Conservation (phyloP, 108 stramenopile species). For the Nannochloropsis gaditana region DNA sequence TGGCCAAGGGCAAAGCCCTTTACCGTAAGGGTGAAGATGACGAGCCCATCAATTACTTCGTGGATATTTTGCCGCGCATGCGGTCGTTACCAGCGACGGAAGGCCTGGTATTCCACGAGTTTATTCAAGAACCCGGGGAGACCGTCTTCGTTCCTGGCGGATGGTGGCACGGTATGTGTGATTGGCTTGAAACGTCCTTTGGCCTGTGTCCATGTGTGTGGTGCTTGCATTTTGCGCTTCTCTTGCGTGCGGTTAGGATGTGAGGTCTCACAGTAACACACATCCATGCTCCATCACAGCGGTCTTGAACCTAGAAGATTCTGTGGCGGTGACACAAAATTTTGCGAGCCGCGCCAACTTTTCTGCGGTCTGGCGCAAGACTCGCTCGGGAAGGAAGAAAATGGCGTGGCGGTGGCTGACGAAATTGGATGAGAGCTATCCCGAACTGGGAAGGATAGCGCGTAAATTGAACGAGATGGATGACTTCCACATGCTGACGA, state of each 20-base stretch:
- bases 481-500: constrained; percentile 73
- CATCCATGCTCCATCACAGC: constrained; percentile 28
- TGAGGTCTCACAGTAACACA: not conserved
- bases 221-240: no score
- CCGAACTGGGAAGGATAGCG: constrained; percentile 69
- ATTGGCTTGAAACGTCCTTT: not conserved
- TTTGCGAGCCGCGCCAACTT: constrained; percentile 86
- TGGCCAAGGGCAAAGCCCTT: constrained; percentile 61
- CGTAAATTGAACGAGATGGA: constrained; percentile 68
- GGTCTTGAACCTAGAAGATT: constrained; percentile 88
- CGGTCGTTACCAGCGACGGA: constrained; percentile 57
- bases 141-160: constrained; percentile 90
- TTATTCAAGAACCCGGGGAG: constrained; percentile 92
- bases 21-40: constrained; percentile 73
- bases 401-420: constrained; percentile 88
- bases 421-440: constrained; percentile 62
- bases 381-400: constrained; percentile 77
- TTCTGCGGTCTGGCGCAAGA: constrained; percentile 81
- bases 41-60: constrained; percentile 95
- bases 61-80: constrained; percentile 77
- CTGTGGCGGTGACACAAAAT: constrained; percentile 91
- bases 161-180: constrained; percentile 88
- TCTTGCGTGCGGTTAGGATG: no score
- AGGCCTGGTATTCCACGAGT: constrained; percentile 67
- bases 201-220: no score